Evolutionary conservation across 306 rosid genomes (phyloP).

Genomic region (Benincasa hispida): DNA sequence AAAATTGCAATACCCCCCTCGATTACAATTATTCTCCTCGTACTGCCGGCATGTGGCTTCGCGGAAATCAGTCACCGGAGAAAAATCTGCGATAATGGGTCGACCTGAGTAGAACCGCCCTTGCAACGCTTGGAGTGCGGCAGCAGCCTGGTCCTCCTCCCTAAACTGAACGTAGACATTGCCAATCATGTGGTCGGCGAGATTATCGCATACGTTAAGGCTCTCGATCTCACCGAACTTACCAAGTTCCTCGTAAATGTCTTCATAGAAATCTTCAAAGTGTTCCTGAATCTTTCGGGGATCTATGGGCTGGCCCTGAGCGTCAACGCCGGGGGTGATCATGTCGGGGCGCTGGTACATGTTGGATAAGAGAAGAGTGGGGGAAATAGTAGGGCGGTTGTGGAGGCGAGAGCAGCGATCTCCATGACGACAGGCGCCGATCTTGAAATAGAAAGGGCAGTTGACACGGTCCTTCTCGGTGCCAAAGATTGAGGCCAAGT

Average conservation of each 20-base stretch:
- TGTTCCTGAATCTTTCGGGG: slow-evolving; percentile 21
- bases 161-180: slow-evolving; percentile 30
- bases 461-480: slow-evolving; percentile 28
- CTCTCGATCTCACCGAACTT: slow-evolving; percentile 27
- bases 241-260: slow-evolving; percentile 16
- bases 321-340: slow-evolving; percentile 30
- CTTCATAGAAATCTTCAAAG: slow-evolving; percentile 22
- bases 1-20: slow-evolving; percentile 32
- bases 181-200: slow-evolving; percentile 28
- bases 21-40: slow-evolving; percentile 29
- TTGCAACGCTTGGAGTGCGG: slow-evolving; percentile 33
- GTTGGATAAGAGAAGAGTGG: slow-evolving; percentile 23
- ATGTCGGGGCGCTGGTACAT: slow-evolving; percentile 29
- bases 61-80: slow-evolving; percentile 34
- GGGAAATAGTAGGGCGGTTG: slow-evolving; percentile 19
- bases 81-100: slow-evolving; percentile 30
- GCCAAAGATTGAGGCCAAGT: slow-evolving; percentile 27
- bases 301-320: slow-evolving; percentile 23
- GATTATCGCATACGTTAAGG: slow-evolving; percentile 24
- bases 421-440: slow-evolving; percentile 31
- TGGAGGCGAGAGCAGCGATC: slow-evolving; percentile 30
- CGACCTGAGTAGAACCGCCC: slow-evolving; percentile 52
- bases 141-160: slow-evolving; percentile 33
- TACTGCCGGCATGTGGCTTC: slow-evolving; percentile 33
- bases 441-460: slow-evolving; percentile 30